These are phyloP conservation scores for Lentinula raphanica DNA, from an alignment of 768 basidiomycete genomes.

Conservation along the genomic window DNA sequence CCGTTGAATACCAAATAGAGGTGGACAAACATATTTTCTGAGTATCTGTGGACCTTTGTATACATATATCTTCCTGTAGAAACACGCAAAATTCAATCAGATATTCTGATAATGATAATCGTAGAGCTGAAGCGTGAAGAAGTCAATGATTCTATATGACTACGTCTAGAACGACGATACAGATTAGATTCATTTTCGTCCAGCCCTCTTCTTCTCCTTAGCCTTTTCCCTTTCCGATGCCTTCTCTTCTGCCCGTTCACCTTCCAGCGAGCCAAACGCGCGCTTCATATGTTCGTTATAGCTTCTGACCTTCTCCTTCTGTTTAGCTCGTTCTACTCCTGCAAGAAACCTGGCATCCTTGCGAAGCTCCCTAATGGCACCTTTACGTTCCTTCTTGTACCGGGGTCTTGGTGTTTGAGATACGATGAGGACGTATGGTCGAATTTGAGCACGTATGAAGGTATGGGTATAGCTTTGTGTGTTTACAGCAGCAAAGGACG, in stretches of 20 bases:
- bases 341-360: constrained; percentile 96
- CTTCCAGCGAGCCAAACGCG: constrained; percentile 70
- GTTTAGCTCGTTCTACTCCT: constrained; percentile 76
- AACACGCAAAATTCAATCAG: too few relatives aligned
- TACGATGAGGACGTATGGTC: constrained; percentile 71
- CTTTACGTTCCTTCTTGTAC: constrained; percentile 94
- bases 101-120: too few relatives aligned
- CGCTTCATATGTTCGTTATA: constrained; percentile 84
- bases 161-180: too few relatives aligned
- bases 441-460: constrained; percentile 92
- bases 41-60: too few relatives aligned
- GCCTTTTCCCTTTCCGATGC: constrained; percentile 79
- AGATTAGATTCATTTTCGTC: constrained; percentile 55
- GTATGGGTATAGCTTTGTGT: constrained; percentile 95
- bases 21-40: too few relatives aligned
- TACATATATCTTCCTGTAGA: not conserved
- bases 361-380: constrained; percentile 91
- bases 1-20: constrained; percentile 12
- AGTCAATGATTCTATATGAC: too few relatives aligned
- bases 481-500: constrained; percentile 78
- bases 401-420: constrained; percentile 80
- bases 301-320: constrained; percentile 74
- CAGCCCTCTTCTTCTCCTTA: constrained; percentile 71
- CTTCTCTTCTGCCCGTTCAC: constrained; percentile 94
- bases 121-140: too few relatives aligned